These are phyloP conservation scores for Apiotrichum gamsii DNA, from an alignment of 1,284 basidiomycete genomes.

Conservation along the genomic window DNA sequence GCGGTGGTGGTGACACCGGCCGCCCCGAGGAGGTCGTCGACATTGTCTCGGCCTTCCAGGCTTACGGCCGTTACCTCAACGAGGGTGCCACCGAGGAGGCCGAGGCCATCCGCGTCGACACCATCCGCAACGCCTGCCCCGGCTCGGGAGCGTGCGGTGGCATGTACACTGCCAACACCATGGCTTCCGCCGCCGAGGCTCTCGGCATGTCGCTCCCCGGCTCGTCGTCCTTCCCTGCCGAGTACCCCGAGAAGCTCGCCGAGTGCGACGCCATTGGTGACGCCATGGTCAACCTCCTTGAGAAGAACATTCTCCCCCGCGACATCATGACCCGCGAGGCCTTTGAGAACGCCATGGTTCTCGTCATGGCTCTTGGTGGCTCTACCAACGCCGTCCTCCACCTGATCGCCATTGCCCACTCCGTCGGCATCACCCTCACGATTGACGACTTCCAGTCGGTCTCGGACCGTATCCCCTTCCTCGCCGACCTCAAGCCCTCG, in stretches of 20 bases:
- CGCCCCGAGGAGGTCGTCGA: constrained; percentile 60
- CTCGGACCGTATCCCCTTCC: constrained; percentile 82
- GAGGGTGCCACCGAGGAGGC: constrained; percentile 78
- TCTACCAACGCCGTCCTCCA: constrained; percentile 93
- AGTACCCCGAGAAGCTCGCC: constrained; percentile 66
- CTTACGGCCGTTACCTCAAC: constrained; percentile 86
- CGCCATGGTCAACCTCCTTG: constrained; percentile 76
- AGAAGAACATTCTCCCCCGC: constrained; percentile 84
- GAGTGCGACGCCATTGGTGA: constrained; percentile 77
- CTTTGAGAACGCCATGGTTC: constrained; percentile 93
- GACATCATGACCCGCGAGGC: constrained; percentile 94
- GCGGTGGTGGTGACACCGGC: constrained; percentile 52
- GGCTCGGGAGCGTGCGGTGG: constrained; percentile 95
- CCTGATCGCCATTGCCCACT: constrained; percentile 85
- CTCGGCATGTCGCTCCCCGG: constrained; percentile 93
- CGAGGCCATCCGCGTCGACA: constrained; percentile 72
- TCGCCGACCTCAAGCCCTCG: constrained; percentile 90
- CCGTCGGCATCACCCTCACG: constrained; percentile 76
- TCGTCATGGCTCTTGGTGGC: constrained; percentile 90
- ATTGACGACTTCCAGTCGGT: constrained; percentile 92
- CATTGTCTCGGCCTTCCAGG: constrained; percentile 90
- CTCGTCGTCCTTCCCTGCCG: constrained; percentile 91
- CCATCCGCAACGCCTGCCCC: constrained; percentile 84
- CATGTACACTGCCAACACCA: constrained; percentile 89
- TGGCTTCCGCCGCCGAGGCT: constrained; percentile 86